These are phyloP conservation scores for Dendrobium catenatum DNA, from an alignment of 106 monocot species.

Conservation along the genomic window DNA sequence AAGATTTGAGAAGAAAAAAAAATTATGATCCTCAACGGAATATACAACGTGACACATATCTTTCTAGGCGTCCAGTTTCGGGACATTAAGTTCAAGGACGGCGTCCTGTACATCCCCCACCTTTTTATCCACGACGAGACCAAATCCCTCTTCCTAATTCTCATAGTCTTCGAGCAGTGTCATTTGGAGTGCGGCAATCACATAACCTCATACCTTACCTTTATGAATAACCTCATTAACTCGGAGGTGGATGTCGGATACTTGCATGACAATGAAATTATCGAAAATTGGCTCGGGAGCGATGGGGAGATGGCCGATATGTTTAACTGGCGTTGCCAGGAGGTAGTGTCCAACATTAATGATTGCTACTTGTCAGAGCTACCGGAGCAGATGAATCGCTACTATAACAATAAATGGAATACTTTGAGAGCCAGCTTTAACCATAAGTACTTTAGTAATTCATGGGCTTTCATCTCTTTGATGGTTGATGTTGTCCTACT, in stretches of 20 bases:
- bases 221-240: constrained; percentile 83
- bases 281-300: constrained; percentile 26
- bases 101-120: no score
- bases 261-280: constrained; percentile 44
- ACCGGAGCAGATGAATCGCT: constrained; percentile 42
- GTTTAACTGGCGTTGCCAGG: constrained; percentile 57
- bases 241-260: constrained; percentile 45
- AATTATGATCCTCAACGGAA: no score
- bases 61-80: no score
- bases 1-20: no score
- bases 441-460: constrained; percentile 41
- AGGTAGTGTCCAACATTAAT: constrained; percentile 32
- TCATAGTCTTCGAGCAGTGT: constrained; percentile 26
- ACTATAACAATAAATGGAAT: constrained; percentile 48
- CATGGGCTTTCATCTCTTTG: constrained; percentile 58
- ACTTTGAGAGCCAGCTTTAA: constrained; percentile 38
- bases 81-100: background rate
- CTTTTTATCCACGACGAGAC: no score
- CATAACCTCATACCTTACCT: constrained; percentile 72
- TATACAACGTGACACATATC: no score
- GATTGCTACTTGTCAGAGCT: constrained; percentile 37
- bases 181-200: constrained; percentile 43
- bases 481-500: constrained; percentile 43
- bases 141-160: no score
- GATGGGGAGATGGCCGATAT: background rate